Percentiles rank a stretch among this genome's conserved stretches.
These are phyloP conservation scores for Dillenia turbinata DNA, from an alignment of 164 flowering plant genomes.

Conservation along the genomic window DNA sequence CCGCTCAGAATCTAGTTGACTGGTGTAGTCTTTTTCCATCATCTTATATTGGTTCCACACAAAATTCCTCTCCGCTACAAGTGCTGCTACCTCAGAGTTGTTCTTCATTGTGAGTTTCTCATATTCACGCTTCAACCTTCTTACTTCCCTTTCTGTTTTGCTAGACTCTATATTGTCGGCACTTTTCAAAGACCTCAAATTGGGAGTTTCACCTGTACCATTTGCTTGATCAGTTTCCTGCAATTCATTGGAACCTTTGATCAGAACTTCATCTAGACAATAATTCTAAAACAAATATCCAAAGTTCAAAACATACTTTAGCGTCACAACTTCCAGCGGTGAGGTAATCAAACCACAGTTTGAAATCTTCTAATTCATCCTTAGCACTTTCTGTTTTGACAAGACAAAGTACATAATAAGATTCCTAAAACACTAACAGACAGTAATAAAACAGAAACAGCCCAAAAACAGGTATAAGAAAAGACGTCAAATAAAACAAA, in stretches of 20 bases:
- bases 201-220: conserved; percentile 6
- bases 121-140: conserved; percentile 38
- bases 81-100: conserved; percentile 53
- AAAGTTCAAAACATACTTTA: conserved; percentile 27
- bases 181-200: conserved; percentile 13
- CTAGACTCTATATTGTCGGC: conserved; percentile 4
- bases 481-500: too few relatives aligned
- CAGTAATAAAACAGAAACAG: not conserved
- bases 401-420: not conserved
- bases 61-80: conserved; percentile 63
- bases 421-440: too few relatives aligned
- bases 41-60: conserved; percentile 69
- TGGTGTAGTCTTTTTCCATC: conserved; percentile 43
- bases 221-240: conserved; percentile 22
- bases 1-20: conserved; percentile 33
- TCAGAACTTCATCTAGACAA: not conserved
- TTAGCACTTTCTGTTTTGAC: conserved; percentile 34
- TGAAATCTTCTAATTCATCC: conserved; percentile 46
- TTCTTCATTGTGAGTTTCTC: conserved; percentile 49
- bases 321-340: conserved; percentile 22
- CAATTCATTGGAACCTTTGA: conserved; percentile 4
- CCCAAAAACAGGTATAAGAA: too few relatives aligned
- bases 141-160: conserved; percentile 37
- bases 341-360: conserved; percentile 37
- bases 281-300: not conserved